Percentiles rank a stretch among this genome's conserved stretches.
Conservation (phyloP, 768 basidiomycete species). For the Sutorius australiensis region DNA sequence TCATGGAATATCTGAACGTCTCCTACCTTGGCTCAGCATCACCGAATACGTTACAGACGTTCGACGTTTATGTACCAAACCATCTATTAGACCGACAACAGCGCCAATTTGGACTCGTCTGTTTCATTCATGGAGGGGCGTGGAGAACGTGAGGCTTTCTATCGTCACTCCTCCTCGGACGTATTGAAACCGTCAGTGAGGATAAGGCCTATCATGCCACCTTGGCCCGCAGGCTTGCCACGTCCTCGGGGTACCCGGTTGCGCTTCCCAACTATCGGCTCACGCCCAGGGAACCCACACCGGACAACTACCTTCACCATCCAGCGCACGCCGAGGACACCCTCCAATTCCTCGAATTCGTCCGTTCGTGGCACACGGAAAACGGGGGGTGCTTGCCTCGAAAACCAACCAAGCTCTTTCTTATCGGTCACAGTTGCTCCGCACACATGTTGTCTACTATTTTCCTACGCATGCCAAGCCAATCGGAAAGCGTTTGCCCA, state of each 20-base stretch:
- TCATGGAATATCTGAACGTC: constrained; percentile 20
- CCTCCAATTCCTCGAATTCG: constrained; percentile 56
- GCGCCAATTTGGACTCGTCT: constrained; percentile 43
- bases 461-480: constrained; percentile 48
- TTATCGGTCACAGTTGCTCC: constrained; percentile 78
- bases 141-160: constrained; percentile 63
- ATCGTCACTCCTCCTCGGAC: background rate
- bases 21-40: constrained; percentile 34
- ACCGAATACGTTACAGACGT: constrained; percentile 38
- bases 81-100: background rate
- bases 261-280: constrained; percentile 78
- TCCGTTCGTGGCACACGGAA: constrained; percentile 40
- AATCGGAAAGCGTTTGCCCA: constrained; percentile 37
- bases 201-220: constrained; percentile 60
- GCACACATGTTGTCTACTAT: constrained; percentile 78
- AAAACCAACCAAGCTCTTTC: constrained; percentile 43
- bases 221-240: constrained; percentile 52
- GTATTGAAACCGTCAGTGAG: constrained; percentile 43
- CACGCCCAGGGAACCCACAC: constrained; percentile 43
- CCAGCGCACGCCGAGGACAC: constrained; percentile 69
- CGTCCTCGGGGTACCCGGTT: constrained; percentile 51
- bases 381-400: constrained; percentile 27
- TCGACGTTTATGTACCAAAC: constrained; percentile 52
- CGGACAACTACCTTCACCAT: constrained; percentile 46
- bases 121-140: constrained; percentile 81